Conservation (phyloP, 202 grass and related monocot genomes). For the Brachypodium distachyon region DNA sequence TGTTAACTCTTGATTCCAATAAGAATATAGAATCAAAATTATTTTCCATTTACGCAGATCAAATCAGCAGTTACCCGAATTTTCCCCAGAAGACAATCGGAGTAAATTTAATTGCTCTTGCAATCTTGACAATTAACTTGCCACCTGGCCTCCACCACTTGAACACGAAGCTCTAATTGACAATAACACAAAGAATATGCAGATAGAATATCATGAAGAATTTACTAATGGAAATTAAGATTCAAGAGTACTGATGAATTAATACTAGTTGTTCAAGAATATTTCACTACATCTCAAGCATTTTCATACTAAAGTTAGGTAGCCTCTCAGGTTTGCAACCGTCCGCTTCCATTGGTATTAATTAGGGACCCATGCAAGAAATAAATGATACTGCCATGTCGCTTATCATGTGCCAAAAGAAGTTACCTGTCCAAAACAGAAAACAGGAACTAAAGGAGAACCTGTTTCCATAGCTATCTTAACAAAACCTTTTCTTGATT, state of each 20-base stretch:
- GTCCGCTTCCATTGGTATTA: neutral
- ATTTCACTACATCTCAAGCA: neutral
- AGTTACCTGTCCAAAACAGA: constrained; percentile 78
- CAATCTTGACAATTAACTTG: constrained; percentile 72
- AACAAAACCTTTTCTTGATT: constrained; percentile 91
- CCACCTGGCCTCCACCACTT: constrained; percentile 91
- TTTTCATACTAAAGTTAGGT: neutral
- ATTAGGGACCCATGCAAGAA: neutral
- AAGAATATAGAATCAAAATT: neutral
- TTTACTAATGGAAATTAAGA: neutral
- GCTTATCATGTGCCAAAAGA: neutral
- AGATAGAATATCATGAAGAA: neutral
- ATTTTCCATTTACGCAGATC: neutral
- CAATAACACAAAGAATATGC: constrained; percentile 1
- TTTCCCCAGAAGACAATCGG: constrained; percentile 89
- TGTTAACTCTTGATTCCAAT: constrained; percentile 3
- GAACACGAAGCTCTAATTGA: constrained; percentile 53
- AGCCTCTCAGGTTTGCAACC: neutral
- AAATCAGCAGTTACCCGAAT: constrained; percentile 42
- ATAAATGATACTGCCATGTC: neutral
- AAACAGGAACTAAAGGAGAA: constrained; percentile 69
- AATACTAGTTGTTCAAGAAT: neutral
- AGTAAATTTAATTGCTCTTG: constrained; percentile 88
- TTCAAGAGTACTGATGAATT: neutral
- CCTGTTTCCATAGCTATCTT: constrained; percentile 83